Percentiles rank a stretch among this genome's conserved stretches.
Conservation (phyloP, 2,329 filamentous ascomycete genomes). For the Hypoxylon sp. region DNA sequence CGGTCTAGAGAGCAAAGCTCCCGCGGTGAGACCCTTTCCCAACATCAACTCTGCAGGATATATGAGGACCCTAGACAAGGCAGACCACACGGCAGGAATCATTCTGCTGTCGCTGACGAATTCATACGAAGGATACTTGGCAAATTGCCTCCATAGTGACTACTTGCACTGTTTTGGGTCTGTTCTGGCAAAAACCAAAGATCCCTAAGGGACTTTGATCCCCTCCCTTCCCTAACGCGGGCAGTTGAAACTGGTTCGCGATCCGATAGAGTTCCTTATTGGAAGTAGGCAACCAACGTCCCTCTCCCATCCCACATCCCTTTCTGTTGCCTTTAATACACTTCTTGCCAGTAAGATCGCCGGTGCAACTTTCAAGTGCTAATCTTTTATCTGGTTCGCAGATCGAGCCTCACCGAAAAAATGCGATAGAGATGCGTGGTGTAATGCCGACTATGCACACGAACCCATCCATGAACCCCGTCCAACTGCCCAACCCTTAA, state of each 20-base stretch:
- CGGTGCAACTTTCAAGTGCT: neutral
- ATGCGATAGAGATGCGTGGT: neutral
- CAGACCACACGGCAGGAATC: no score
- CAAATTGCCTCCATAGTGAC: conserved; percentile 4
- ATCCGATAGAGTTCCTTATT: no score
- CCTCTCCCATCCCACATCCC: neutral
- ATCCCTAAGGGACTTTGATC: neutral
- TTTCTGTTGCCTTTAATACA: conserved; percentile 19
- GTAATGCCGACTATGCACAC: neutral
- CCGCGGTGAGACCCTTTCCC: neutral
- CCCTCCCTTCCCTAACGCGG: neutral
- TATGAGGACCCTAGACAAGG: no score
- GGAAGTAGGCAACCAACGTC: conserved; percentile 4
- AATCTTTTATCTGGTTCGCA: neutral
- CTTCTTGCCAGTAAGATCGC: neutral
- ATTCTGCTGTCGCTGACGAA: no score
- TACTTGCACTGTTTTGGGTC: neutral
- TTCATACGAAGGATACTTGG: no score
- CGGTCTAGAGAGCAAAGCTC: no score
- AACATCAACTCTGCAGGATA: neutral
- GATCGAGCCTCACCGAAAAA: neutral
- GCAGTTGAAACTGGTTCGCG: no score
- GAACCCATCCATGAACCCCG: no score
- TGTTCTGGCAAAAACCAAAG: neutral
- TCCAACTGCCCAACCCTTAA: no score